Base-by-base conservation (phyloP, 257 asterid species). In the Ophiorrhiza pumila region DNA sequence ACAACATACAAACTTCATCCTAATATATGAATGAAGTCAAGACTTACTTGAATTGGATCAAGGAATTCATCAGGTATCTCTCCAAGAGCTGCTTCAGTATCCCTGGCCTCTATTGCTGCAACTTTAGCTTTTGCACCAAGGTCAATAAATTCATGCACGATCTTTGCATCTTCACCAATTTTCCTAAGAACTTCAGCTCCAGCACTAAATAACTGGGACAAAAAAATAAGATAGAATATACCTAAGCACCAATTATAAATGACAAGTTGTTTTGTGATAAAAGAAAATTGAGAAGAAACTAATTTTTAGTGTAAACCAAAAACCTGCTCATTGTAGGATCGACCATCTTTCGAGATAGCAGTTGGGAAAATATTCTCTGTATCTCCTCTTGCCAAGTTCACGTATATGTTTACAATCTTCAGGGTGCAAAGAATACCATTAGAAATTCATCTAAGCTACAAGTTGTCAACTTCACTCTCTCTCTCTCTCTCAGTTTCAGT, bases 61-160 rank as follows among this genome's bases (percentile, higher is more conserved):
- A 95, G 96, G 89, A 91, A 92, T 83, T 95, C 99, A 68, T 92
- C 99, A n/a, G 99, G 99, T 80, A 95, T 87, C 77, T 95, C 99
- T 73, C 99, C 98, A 14, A 95, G 99, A 73, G 89, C 84, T 78
- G 98, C 97, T 79, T 95, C 99, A 29, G 97, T 87, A 17, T 95
- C 98, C 94, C 80, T 84, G 68, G 99, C 99, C 69, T 90, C 97
- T 9, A 87, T 52, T 60, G 98, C 97, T 17, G 97, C 97, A 80
- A 80, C 75, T 80, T 83, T 92, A 73, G 96, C 88, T 83, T 89
- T 92, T 68, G 75, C 81, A 46, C 97, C 99, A 34, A 95, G 99
- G 74, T 83, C 89, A 39, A 87, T 71, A 79, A 95, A 95, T 80
- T 89, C 98, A 62, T 83, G 91, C 71, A 87, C 83, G 78, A 83